Evolutionary conservation across 2,329 filamentous ascomycete genomes (phyloP), one percentile per base, ranked within the genome.

Genomic region (Periconia macrospinosa): DNA sequence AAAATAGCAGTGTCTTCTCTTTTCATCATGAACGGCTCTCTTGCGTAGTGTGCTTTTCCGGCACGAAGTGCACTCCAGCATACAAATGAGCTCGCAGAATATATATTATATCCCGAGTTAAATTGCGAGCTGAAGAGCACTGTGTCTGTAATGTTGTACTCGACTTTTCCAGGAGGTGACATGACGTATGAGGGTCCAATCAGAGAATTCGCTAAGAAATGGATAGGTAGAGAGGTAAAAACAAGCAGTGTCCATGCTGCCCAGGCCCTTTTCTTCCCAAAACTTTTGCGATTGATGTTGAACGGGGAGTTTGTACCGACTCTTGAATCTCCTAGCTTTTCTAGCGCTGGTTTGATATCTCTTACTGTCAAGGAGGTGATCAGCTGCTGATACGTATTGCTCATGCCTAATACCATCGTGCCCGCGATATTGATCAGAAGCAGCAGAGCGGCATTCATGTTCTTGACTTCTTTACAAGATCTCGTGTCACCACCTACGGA

Each of bases 241-340:
- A 70, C 59, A 6, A 72, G 56, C 10, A 70, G 59, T 8, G 64
- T 20, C 68, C 67, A 70, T 7, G 65, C 56, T 2, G 58, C 53
- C 67, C 69, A 71, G 1, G 67, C 53, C 9, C 42, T 54, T 41
- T 50, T 55, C 40, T 58, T 67, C 2, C 63, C 62, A 30, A 54
- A 41, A 33, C 50, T 41, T 43, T 70, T 70, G 41, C 65, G 65
- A 11, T 67, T 68, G 49, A 70, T 71, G 30, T 57, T 66, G 55
- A 69, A 69, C 0, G 69, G 69, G 13, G 63, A 68, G 47, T 70
- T 69, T n/a, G 67, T 71, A 6, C 67, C 67, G 11, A 70, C 63
- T 50, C 63, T 59, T 15, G 64, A 66, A 48, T 70, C 67, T 13
- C 67, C 69, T 44, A 60, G 69, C 42, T 67, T 69, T 41, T 58